A percentile compares a stretch with the other conserved stretches of the same genome.
These are phyloP conservation scores for Fusarium haematococcum DNA, from an alignment of 2,329 filamentous ascomycete species.

Conservation along the genomic window DNA sequence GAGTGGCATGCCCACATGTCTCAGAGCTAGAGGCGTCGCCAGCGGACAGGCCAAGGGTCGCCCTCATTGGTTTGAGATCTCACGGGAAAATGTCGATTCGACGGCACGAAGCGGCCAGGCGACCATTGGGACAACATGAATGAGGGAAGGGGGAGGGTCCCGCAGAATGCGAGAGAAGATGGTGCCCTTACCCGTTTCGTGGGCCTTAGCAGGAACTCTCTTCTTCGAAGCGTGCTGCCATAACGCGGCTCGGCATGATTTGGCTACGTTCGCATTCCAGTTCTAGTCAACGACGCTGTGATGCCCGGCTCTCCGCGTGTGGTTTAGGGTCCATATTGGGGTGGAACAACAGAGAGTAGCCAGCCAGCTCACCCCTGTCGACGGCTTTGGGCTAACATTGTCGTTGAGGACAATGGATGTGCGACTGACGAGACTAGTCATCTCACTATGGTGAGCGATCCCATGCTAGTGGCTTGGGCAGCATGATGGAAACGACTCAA, in stretches of 20 bases:
- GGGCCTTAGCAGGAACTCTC: slow-evolving; percentile 3
- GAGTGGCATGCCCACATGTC: neutral
- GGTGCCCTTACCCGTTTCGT: slow-evolving; percentile 2
- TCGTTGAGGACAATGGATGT: neutral
- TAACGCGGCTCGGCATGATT: neutral
- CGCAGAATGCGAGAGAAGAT: neutral
- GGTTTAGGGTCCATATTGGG: neutral
- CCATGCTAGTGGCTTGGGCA: neutral
- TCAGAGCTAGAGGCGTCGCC: neutral
- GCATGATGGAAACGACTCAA: slow-evolving; percentile 1
- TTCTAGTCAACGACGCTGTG: neutral
- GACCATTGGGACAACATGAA: neutral
- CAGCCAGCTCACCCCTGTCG: neutral
- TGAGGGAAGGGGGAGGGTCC: neutral
- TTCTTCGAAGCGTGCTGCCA: neutral
- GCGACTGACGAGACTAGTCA: neutral
- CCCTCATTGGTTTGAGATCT: neutral
- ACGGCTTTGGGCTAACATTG: neutral
- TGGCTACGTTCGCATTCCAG: slow-evolving; percentile 19
- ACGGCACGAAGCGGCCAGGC: neutral
- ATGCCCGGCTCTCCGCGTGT: neutral
- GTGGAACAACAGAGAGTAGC: neutral
- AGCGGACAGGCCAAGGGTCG: neutral
- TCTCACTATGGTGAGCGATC: neutral
- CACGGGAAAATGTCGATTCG: neutral